Evolutionary conservation across 2,329 filamentous ascomycete species (phyloP), one percentile per base, ranked within the genome.

Genomic region (Chrysoporthe cubensis): DNA sequence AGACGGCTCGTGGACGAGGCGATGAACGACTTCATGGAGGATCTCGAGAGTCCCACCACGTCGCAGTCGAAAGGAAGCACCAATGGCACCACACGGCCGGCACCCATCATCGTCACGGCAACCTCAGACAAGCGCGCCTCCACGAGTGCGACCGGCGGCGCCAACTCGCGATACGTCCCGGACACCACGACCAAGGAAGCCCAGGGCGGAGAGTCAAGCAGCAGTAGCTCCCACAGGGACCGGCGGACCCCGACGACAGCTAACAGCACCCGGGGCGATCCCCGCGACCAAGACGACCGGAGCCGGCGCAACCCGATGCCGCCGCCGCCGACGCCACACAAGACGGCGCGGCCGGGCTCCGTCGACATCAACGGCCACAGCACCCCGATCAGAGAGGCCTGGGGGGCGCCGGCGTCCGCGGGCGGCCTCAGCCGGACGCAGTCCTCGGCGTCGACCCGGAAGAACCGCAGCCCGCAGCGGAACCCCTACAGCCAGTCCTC

Each of bases 1-100:
- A 85, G 88, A 66, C 86, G 89, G 69, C 80, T 87, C 26, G 80
- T 94, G 9, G 85, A 89, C 21, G 83, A 86, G 56, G 84, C 86
- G 1, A 81, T 94, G 21, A 81, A 82, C 42, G 81, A 84, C 34
- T 83, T 80, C 44, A 67, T 73, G n/a, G 74, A 75, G 48, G 72
- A 69, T 7, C 56, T 65, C 21, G 66, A 70, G 26, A 61, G 57
- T n/a, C 42, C 64, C 14, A 34, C 46, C 4, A 46, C 65, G 13
- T 52, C 61, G 37, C 65, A 61, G 18, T 46, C 52, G 34, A 62
- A 62, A 42, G 46, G 54, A 26, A 11, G 61, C n/a, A 59, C 43
- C 21, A 65, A 16, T 43, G 34, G 16, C 13, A 4, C 54, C 40
- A 32, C 32, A 21, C 46, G 62, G 44, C 46, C 64, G 34, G 56